Conservation (phyloP, 2,329 filamentous ascomycete genomes). For the Lachnellula occidentalis region DNA sequence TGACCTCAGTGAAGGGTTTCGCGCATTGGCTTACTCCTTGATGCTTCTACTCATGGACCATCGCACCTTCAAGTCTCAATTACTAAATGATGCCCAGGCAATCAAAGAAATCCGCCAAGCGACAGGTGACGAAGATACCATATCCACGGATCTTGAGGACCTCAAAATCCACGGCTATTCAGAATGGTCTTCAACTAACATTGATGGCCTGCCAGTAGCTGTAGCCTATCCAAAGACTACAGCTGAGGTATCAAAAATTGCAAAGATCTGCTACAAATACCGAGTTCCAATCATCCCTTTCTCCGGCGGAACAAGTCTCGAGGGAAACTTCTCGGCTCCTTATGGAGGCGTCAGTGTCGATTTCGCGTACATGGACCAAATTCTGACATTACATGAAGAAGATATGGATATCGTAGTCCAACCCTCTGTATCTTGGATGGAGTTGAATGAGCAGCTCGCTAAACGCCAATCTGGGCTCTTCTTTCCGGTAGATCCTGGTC, state of each 20-base stretch:
- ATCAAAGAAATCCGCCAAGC: conserved; percentile 47
- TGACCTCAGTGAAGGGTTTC: no score
- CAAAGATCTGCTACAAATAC: conserved; percentile 69
- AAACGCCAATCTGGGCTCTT: conserved; percentile 73
- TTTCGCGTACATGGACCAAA: conserved; percentile 80
- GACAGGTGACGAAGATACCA: conserved; percentile 48
- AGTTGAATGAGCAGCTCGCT: conserved; percentile 66
- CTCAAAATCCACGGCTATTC: conserved; percentile 60
- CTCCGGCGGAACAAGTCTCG: conserved; percentile 79
- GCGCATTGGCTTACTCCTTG: background rate
- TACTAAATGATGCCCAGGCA: conserved; percentile 37
- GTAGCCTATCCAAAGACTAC: conserved; percentile 60
- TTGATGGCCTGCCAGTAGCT: conserved; percentile 54
- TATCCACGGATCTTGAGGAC: conserved; percentile 59
- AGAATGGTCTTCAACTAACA: conserved; percentile 59
- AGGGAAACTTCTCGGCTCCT: conserved; percentile 85
- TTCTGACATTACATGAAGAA: conserved; percentile 72
- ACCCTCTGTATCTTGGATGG: conserved; percentile 88
- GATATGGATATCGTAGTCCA: conserved; percentile 94
- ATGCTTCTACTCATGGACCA: background rate
- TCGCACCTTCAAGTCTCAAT: background rate
- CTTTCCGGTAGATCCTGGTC: conserved; percentile 76
- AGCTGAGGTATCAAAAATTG: conserved; percentile 46
- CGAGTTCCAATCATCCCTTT: conserved; percentile 77
- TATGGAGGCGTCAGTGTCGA: conserved; percentile 86